Evolutionary conservation across 192 early-diverging fungal genomes (phyloP), one percentile per base, ranked within the genome.

Genomic region (Phlyctochytrium arcticum): DNA sequence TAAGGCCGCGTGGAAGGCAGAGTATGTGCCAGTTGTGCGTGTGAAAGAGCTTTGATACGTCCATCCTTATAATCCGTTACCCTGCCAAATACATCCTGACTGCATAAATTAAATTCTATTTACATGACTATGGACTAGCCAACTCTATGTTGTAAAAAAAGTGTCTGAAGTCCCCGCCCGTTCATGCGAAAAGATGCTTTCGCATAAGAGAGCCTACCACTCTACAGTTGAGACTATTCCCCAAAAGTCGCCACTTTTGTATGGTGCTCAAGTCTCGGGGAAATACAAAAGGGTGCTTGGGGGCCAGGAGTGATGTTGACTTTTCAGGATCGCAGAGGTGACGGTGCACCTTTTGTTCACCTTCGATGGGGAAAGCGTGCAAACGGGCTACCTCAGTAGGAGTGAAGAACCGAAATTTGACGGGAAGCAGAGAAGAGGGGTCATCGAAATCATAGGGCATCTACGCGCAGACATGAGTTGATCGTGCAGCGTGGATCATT

Each of bases 141-240:
- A n/a, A n/a, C n/a, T n/a, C n/a, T n/a, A n/a, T n/a, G n/a, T n/a
- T n/a, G n/a, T n/a, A n/a, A n/a, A n/a, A n/a, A n/a, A n/a, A n/a
- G n/a, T n/a, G n/a, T n/a, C n/a, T n/a, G n/a, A n/a, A n/a, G n/a
- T n/a, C n/a, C n/a, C n/a, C n/a, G n/a, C n/a, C n/a, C n/a, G n/a
- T n/a, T n/a, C n/a, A n/a, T n/a, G n/a, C n/a, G n/a, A 60, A 60
- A 23, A 65, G 19, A 21, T 54, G n/a, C 53, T 56, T 19, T 2
- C 62, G 48, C 74, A 95, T 85, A 51, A 98, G 67, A 50, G 85
- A 75, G 0, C 86, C 74, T 0, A 96, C 90, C 2, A 96, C 85
- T 47, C 76, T 82, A 47, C 92, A 88, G 57, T 89, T 98, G 19
- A 98, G 81, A 30, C 89, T 91, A 64, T 98, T 98, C 3, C 95